A percentile compares a stretch with the other conserved stretches of the same genome.
Evolutionary conservation across 257 asterid genomes (phyloP).

Genomic region (Scutellaria baicalensis): DNA sequence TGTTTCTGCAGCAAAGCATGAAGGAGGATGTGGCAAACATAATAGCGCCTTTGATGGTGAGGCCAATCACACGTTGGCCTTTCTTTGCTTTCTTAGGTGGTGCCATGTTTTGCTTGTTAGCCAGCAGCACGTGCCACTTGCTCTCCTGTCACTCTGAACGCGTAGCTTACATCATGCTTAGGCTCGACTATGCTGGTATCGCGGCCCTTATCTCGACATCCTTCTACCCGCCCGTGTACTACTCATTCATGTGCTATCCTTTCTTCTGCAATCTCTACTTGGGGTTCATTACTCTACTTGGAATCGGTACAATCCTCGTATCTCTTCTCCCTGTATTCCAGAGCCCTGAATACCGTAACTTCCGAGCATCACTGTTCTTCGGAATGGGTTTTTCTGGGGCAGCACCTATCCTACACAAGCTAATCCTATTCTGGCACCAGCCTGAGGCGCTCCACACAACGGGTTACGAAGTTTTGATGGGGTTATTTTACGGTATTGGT

Average conservation of each 20-base stretch:
- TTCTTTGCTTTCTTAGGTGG: conserved; percentile 91
- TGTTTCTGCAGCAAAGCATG: conserved; percentile 50
- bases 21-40: conserved; percentile 74
- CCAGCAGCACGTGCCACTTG: conserved; percentile 91
- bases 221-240: conserved; percentile 91
- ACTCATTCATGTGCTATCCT: conserved; percentile 94
- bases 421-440: conserved; percentile 68
- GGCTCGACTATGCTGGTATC: conserved; percentile 88
- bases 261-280: conserved; percentile 75
- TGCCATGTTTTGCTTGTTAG: conserved; percentile 91
- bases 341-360: conserved; percentile 61
- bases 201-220: conserved; percentile 90
- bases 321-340: conserved; percentile 89
- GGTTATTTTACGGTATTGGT: conserved; percentile 64
- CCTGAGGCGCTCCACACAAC: conserved; percentile 90
- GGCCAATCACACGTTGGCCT: conserved; percentile 97
- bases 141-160: conserved; percentile 86
- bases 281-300: conserved; percentile 78
- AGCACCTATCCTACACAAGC: conserved; percentile 78
- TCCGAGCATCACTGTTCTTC: conserved; percentile 75
- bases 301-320: conserved; percentile 54
- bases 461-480: conserved; percentile 79
- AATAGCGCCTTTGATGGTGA: conserved; percentile 58
- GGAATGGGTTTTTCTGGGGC: conserved; percentile 90
- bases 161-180: conserved; percentile 72